These are phyloP conservation scores for Albugo laibachii DNA, from an alignment of 352 stramenopile genomes.

Conservation along the genomic window DNA sequence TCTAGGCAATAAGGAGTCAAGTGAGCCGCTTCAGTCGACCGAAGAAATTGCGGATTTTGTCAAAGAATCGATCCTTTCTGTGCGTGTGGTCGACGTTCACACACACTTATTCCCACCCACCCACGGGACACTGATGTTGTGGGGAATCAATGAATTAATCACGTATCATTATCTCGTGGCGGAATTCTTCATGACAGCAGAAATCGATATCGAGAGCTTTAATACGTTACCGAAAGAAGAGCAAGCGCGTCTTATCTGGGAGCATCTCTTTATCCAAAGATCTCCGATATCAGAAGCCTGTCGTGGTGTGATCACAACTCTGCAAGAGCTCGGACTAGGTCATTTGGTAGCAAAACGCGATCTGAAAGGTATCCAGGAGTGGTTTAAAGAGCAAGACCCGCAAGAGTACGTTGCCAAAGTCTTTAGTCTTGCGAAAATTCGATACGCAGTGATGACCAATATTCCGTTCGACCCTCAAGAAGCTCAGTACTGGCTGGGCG, in stretches of 20 bases:
- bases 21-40: conserved; percentile 14
- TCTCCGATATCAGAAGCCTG: conserved; percentile 82
- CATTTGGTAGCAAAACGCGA: conserved; percentile 44
- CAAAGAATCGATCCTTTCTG: conserved; percentile 14
- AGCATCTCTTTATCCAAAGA: conserved; percentile 77
- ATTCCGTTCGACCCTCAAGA: conserved; percentile 73
- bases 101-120: conserved; percentile 86
- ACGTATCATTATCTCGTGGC: conserved; percentile 92
- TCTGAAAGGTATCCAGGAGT: conserved; percentile 61
- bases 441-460: conserved; percentile 91
- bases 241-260: conserved; percentile 81
- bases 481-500: conserved; percentile 23
- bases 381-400: conserved; percentile 54
- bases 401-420: conserved; percentile 55
- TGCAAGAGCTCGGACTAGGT: conserved; percentile 54
- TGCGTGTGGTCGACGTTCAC: conserved; percentile 32
- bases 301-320: conserved; percentile 78
- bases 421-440: conserved; percentile 48
- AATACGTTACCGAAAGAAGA: conserved; percentile 52
- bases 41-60: conserved; percentile 18
- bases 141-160: conserved; percentile 86
- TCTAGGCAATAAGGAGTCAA: conserved; percentile 16
- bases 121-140: conserved; percentile 82
- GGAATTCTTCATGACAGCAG: conserved; percentile 84
- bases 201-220: conserved; percentile 54